Evolutionary conservation across 2,329 filamentous ascomycete genomes (phyloP).

Genomic region (Kalmusia sp.): DNA sequence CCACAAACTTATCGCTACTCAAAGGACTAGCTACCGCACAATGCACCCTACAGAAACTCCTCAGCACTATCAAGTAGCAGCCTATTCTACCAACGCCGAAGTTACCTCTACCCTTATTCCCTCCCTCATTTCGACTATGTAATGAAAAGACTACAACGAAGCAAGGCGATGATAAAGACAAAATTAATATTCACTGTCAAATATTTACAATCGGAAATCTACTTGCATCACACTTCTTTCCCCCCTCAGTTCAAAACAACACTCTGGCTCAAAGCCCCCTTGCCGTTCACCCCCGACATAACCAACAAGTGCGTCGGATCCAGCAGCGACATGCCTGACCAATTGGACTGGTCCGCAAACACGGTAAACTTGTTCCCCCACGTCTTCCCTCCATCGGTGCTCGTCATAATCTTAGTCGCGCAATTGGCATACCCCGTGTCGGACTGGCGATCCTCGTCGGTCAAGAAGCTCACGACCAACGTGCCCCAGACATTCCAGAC

Average conservation of each 20-base stretch:
- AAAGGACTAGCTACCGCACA: no score
- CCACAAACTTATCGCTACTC: no score
- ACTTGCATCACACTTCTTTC: no score
- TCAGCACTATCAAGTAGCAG: no score
- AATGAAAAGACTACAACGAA: no score
- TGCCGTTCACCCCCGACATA: not conserved
- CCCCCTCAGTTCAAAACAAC: not conserved
- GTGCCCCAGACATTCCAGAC: not conserved
- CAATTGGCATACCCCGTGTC: not conserved
- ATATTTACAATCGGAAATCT: no score
- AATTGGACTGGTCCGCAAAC: not conserved
- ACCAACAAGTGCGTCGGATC: conserved; percentile 5
- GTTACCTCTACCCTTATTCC: no score
- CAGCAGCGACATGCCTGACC: conserved; percentile 36
- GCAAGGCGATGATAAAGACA: no score
- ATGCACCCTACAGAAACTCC: no score
- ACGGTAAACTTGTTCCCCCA: not conserved
- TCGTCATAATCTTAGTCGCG: not conserved
- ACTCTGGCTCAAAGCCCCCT: not conserved
- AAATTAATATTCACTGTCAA: no score
- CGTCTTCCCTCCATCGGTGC: not conserved
- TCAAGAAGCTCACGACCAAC: not conserved
- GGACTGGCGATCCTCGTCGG: not conserved
- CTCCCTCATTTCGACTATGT: no score
- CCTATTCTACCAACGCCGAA: no score